Evolutionary conservation across 1,139 yeast genomes (phyloP).

Genomic region (Blastobotrys proliferans): DNA sequence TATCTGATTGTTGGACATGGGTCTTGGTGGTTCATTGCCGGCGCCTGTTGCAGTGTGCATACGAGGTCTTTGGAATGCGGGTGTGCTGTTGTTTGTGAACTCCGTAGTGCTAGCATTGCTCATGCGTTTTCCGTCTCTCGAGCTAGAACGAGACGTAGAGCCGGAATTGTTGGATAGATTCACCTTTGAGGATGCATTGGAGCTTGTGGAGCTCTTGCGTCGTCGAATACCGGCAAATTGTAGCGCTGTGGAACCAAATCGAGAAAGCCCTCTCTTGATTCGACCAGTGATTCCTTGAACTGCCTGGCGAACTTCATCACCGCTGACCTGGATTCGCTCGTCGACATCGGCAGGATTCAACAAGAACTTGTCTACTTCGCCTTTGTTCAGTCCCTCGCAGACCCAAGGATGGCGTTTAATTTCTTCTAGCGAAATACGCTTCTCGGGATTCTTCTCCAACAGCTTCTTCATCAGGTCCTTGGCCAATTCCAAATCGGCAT

Average conservation of each 20-base stretch:
- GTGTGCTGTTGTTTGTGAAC: too few species aligned
- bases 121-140: too few species aligned
- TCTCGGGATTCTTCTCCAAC: conserved; percentile 65
- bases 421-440: conserved; percentile 65
- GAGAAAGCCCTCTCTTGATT: conserved; percentile 55
- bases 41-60: too few species aligned
- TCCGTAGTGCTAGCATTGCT: too few species aligned
- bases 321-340: conserved; percentile 54
- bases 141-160: conserved; percentile 17
- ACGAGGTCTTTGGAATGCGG: too few species aligned
- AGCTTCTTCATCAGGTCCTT: conserved; percentile 62
- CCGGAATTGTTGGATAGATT: background rate
- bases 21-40: too few species aligned
- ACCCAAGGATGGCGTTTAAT: conserved; percentile 82
- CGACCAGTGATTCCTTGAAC: conserved; percentile 74
- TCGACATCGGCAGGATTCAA: conserved; percentile 28
- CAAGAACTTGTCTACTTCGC: conserved; percentile 36
- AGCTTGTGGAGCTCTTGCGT: conserved; percentile 23
- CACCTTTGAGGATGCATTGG: conserved; percentile 16
- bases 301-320: conserved; percentile 69
- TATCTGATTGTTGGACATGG: background rate
- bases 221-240: conserved; percentile 39
- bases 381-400: conserved; percentile 52
- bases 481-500: conserved; percentile 40
- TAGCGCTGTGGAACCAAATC: conserved; percentile 43